phyloP scores from a whole-genome alignment of 1,284 basidiomycete genomes.

The Sporisorium exsertum region DNA sequence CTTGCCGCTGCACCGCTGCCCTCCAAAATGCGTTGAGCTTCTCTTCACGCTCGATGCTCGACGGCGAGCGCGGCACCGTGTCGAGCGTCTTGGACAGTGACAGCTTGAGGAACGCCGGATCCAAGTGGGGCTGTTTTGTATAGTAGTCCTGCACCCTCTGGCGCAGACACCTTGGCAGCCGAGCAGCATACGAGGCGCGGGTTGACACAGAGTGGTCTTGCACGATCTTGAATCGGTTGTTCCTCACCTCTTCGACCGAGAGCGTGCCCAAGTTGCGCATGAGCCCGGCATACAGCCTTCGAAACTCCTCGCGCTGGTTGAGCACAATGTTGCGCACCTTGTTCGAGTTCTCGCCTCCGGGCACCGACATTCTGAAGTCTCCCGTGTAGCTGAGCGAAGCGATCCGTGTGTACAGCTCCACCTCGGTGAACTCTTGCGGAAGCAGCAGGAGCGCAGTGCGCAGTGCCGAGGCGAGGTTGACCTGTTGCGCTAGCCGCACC shows the following conservation, averaged over 20 bases:
- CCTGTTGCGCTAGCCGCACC: constrained; percentile 89
- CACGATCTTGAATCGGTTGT: constrained; percentile 44
- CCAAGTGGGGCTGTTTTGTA: constrained; percentile 41
- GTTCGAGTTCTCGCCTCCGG: constrained; percentile 91
- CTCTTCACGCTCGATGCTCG: constrained; percentile 35
- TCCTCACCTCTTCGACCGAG: constrained; percentile 39
- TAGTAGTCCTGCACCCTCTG: constrained; percentile 56
- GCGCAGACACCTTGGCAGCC: constrained; percentile 55
- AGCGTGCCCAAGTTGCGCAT: constrained; percentile 60
- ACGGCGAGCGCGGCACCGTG: constrained; percentile 27
- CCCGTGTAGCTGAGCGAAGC: constrained; percentile 84
- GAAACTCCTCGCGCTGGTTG: constrained; percentile 84
- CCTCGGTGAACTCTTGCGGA: constrained; percentile 78
- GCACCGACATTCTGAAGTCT: constrained; percentile 88
- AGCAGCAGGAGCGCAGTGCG: constrained; percentile 79
- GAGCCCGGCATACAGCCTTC: constrained; percentile 81
- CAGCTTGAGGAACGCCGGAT: constrained; percentile 58
- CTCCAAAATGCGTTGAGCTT: constrained; percentile 52
- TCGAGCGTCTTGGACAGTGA: constrained; percentile 53
- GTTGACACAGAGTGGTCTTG: constrained; percentile 57
- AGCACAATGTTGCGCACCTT: constrained; percentile 83
- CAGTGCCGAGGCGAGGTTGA: constrained; percentile 89
- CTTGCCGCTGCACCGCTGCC: constrained; percentile 49
- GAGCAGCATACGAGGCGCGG: constrained; percentile 49
- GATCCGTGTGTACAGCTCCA: constrained; percentile 85